Percentiles rank a stretch among this genome's conserved stretches.
Evolutionary conservation across 176 grass and related monocot genomes (phyloP).

Genomic region (Oryza glumipatula): DNA sequence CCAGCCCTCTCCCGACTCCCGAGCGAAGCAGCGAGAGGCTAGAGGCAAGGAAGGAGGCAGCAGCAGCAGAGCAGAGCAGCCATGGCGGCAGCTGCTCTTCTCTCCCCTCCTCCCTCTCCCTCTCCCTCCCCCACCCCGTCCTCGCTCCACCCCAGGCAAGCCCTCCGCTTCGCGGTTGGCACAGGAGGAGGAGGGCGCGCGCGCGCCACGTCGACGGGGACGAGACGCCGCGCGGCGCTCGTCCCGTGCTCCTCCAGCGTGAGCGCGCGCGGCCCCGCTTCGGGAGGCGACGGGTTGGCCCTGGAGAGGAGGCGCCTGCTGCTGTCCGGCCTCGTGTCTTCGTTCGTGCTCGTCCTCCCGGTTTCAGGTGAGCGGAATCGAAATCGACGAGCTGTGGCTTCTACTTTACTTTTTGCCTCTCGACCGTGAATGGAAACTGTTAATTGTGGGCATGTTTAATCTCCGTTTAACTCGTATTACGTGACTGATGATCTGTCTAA

Average conservation of each 20-base stretch:
- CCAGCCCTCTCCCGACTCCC: background rate
- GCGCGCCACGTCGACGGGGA: background rate
- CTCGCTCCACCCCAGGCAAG: slow-evolving; percentile 32
- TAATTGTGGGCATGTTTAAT: background rate
- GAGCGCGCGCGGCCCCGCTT: slow-evolving; percentile 11
- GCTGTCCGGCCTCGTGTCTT: slow-evolving; percentile 61
- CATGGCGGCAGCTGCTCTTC: slow-evolving; percentile 53
- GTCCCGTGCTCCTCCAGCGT: slow-evolving; percentile 49
- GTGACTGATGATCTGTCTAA: background rate
- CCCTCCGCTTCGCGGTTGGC: background rate
- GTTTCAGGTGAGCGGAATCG: slow-evolving; percentile 43
- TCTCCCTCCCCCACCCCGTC: background rate
- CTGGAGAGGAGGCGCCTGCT: slow-evolving; percentile 72
- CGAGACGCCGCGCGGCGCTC: slow-evolving; percentile 12
- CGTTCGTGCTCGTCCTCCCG: slow-evolving; percentile 51
- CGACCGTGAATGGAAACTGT: background rate
- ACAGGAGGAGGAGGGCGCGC: background rate
- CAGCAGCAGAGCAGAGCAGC: background rate
- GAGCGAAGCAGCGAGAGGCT: slow-evolving; percentile 18
- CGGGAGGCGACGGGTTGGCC: slow-evolving; percentile 2
- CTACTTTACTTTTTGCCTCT: background rate
- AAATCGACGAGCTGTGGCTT: background rate
- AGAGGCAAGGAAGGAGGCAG: background rate
- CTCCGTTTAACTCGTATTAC: background rate
- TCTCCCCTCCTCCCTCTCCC: slow-evolving; percentile 33